These are phyloP conservation scores for Irpex rosettiformis DNA, from an alignment of 1,284 basidiomycete genomes.

Conservation along the genomic window DNA sequence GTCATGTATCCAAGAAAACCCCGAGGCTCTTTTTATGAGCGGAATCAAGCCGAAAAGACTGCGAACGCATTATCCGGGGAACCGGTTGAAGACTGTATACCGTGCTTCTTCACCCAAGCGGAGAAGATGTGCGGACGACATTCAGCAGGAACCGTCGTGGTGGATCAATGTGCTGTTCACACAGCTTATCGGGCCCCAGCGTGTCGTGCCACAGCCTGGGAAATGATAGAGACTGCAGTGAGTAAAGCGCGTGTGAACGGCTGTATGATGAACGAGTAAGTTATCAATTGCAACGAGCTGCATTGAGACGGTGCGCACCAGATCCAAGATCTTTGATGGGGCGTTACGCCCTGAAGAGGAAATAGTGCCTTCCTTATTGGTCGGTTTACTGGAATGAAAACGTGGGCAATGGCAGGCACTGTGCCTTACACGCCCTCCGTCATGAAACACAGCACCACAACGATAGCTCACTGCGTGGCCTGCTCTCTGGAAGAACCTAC, in stretches of 20 bases:
- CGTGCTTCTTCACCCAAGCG: slow-evolving; percentile 21
- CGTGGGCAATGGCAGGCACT: background rate
- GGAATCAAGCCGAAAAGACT: slow-evolving; percentile 28
- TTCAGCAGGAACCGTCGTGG: slow-evolving; percentile 15
- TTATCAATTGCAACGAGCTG: background rate
- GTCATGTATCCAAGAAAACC: slow-evolving; percentile 27
- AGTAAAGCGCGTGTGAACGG: slow-evolving; percentile 9
- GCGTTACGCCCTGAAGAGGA: background rate
- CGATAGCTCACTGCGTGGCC: background rate
- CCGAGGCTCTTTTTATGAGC: slow-evolving; percentile 29
- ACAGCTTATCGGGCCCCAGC: slow-evolving; percentile 24
- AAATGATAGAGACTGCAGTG: slow-evolving; percentile 7
- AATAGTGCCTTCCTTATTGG: background rate
- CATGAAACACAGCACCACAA: background rate
- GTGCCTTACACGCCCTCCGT: background rate
- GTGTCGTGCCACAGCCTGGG: slow-evolving; percentile 19
- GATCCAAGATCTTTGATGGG: background rate
- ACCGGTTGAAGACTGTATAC: slow-evolving; percentile 22
- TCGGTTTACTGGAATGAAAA: background rate
- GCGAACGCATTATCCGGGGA: slow-evolving; percentile 28
- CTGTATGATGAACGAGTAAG: background rate
- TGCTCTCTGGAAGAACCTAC: background rate
- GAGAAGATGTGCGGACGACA: slow-evolving; percentile 18
- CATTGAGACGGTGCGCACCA: background rate
- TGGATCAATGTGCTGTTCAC: slow-evolving; percentile 19